Base-by-base conservation (phyloP, 192 early-diverging fungal species). In the Diversispora eburnea region DNA sequence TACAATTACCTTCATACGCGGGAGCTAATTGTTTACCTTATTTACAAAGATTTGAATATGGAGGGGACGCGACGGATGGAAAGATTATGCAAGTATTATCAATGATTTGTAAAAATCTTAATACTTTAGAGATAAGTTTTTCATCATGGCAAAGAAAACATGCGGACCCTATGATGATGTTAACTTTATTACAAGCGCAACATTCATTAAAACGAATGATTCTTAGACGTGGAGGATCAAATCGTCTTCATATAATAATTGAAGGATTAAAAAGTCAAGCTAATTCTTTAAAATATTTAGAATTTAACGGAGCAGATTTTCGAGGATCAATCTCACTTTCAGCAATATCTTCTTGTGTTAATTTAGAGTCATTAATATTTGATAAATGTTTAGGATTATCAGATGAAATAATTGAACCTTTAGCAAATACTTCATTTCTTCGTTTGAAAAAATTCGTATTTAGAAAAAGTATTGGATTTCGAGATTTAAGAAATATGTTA, bases 401-500 rank as follows among this genome's bases (percentile, higher is more conserved):
- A 5, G 48, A 68, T 54, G 46, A 52, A 51, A 68, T 51, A 12
- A 13, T 68, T 49, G 46, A 48, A 52, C 66, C 66, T 48, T 68
- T 68, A 19, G n/a, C 66, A 25, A 49, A 4, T 39, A 47, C 66
- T 10, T 17, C 66, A 5, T 68, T 68, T 68, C n/a, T 5, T 49
- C 45, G 19, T 25, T 39, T 68, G n/a, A 68, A 68, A 20, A 68
- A 68, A 68, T 51, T 68, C 39, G 66, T 68, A 33, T 68, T 68
- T 8, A 68, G 46, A 22, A 68, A 68, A 51, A 54, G 66, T 51
- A n/a, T 54, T 51, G 46, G 66, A 33, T 68, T 52, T 33, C 45
- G 46, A 52, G 66, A 54, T 68, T 52, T 54, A n/a, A 39, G 61
- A 33, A 33, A 33, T 33, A 33, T 33, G 25, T 33, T 45, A 45